Base-by-base conservation (phyloP, 257 asterid species). In the Lithospermum erythrorhizon region DNA sequence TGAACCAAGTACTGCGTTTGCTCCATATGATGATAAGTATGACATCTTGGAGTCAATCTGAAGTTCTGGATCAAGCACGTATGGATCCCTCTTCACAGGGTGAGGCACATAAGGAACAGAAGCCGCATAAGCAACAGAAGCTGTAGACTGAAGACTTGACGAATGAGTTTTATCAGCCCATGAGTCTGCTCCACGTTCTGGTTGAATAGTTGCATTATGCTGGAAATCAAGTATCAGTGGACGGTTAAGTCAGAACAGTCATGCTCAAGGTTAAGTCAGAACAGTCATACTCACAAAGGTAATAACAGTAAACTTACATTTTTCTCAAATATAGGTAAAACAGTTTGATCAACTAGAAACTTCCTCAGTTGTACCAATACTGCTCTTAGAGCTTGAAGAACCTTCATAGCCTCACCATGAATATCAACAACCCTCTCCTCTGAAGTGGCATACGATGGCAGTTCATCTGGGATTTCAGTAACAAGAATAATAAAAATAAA, bases 371-470 rank as follows among this genome's bases (percentile, higher is more conserved):
- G 96, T 45, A 81, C 75, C 54, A 90, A 77, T 24, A 87, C 95
- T 63, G 84, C 93, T 65, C 82, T 95, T 66, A 87, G 70, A 17
- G 96, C 97, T 70, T 72, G 79, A 27, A 81, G 84, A 58, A 90
- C 95, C 73, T 90, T 87, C 64, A 68, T 60, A 65, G 82, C 80
- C 73, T 90, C 96, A 19, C 95, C 97, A 62, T 84, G 96, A 71
- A 90, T 62, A 69, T 90, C 97, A 25, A 87, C 87, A 61, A 87
- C 67, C 75, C 95, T 79, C 82, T 90, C 97, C 47, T 83, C 96
- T 16, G 95, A 70, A 78, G 61, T 74, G 63, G 87, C 96, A 76
- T 81, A 87, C 61, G 62, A n/a, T 53, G 94, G 89, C 68, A 69
- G 52, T 32, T 85, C 95, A 61, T 83, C 97, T 87, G 81, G 59